Base-by-base conservation (phyloP, 345 rosid species). In the Abelmoschus esculentus region DNA sequence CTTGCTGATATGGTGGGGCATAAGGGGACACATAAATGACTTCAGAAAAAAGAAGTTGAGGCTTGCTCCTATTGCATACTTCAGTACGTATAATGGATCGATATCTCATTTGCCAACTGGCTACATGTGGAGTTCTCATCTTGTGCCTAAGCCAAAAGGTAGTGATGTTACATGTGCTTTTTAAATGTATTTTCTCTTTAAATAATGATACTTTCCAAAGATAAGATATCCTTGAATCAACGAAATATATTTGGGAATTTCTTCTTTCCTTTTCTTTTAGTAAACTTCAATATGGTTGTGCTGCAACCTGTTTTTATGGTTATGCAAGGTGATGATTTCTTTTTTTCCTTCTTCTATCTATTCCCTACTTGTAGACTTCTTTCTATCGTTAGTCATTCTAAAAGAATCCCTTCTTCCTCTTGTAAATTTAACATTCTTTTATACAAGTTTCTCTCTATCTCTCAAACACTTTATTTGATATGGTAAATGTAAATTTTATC, bases 101-200 rank as follows among this genome's bases (percentile, higher is more conserved):
- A 85, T 95, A 76, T 88, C 99, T 57, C 97, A 95, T 79, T 80
- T 95, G 74, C 99, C 99, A 72, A 95, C 96, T 5, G 97, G 89
- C 83, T 91, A 95, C 82, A 83, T 95, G 92, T 95, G 99, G 99
- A 95, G 97, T 81, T 88, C 97, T 57, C 89, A 89, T 74, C 87
- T 95, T 70, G 97, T 95, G 80, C 91, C 99, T 73, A 95, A 95
- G 81, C 99, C 99, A 74, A 87, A 60, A 76, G 99, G 99, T 95
- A 79, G 81, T 81, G 18, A 72, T 62, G 28, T 19, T 38, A 29
- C 50, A 59, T 59, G 11, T 60, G 19, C 44, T 31, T 60, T 31
- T 29, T 59, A 59, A 31, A 15, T 60, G 44, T 6, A 17, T 60
- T 31, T 15, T 60, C 22, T 60, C 32, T 19, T 60, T 31, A 14